Evolutionary conservation across 1,284 basidiomycete genomes (phyloP).

Genomic region (Ceratobasidium sp.): DNA sequence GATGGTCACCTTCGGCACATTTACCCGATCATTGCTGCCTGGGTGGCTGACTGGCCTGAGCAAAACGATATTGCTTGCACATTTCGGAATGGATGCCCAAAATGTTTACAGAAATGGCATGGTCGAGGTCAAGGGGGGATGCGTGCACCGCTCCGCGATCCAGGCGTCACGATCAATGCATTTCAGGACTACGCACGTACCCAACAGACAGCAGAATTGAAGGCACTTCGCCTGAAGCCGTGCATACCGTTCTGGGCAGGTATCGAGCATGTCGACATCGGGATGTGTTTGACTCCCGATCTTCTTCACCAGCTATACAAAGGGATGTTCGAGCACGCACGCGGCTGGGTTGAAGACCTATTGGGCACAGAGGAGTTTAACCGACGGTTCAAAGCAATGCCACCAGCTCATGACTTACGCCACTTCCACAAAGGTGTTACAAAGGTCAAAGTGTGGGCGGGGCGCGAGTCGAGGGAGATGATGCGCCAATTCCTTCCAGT

Average conservation of each 20-base stretch:
- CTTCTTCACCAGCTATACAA: slow-evolving; percentile 49
- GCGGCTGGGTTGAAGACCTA: not conserved
- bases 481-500: not conserved
- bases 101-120: not conserved
- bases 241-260: not conserved
- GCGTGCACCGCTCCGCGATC: not conserved
- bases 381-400: slow-evolving; percentile 11
- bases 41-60: slow-evolving; percentile 6
- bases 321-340: slow-evolving; percentile 45
- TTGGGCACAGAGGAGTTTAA: slow-evolving; percentile 10
- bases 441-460: not conserved
- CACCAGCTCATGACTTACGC: not conserved
- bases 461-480: slow-evolving; percentile 6
- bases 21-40: not conserved
- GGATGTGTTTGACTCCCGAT: slow-evolving; percentile 45
- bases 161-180: not conserved
- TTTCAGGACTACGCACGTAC: not conserved
- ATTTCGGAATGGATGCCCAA: not conserved
- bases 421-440: slow-evolving; percentile 5
- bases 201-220: not conserved
- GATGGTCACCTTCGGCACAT: slow-evolving; percentile 13
- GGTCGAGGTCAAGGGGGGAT: not conserved
- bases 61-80: not conserved
- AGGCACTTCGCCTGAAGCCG: not conserved
- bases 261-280: slow-evolving; percentile 39